phyloP scores from a whole-genome alignment of 352 stramenopile species.

The Phytopythium helicoides region DNA sequence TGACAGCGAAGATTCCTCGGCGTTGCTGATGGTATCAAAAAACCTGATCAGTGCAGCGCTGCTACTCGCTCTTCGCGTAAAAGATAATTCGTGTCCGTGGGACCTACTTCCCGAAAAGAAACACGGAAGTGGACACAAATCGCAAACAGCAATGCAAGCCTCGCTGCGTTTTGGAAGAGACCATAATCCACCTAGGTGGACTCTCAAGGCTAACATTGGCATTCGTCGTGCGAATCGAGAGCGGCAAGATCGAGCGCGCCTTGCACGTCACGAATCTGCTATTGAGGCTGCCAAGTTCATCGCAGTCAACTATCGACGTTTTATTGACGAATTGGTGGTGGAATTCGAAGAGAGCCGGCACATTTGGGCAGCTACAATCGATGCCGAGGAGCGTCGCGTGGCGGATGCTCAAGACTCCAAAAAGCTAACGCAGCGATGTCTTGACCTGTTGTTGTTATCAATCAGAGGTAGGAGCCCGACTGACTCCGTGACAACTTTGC shows the following conservation, averaged over 20 bases:
- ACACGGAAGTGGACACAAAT: background rate
- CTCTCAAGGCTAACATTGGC: constrained; percentile 49
- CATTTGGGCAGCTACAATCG: constrained; percentile 6
- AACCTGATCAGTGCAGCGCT: constrained; percentile 50
- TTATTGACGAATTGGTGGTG: constrained; percentile 28
- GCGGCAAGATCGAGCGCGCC: constrained; percentile 33
- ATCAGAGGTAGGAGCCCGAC: constrained; percentile 54
- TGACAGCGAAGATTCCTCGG: constrained; percentile 14
- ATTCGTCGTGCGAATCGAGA: constrained; percentile 61
- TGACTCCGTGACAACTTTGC: too few relatives aligned
- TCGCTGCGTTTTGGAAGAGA: constrained; percentile 1
- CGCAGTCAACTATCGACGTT: constrained; percentile 38
- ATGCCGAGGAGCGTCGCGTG: constrained; percentile 10
- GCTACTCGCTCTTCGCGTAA: constrained; percentile 37
- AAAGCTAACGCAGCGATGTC: constrained; percentile 44
- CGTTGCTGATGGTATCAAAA: too few relatives aligned
- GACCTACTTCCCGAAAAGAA: too few relatives aligned
- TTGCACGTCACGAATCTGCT: constrained; percentile 29
- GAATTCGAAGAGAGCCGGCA: constrained; percentile 40
- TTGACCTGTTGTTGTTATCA: constrained; percentile 49
- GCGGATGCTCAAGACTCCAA: constrained; percentile 23
- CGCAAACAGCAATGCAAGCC: background rate
- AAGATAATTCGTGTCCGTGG: background rate
- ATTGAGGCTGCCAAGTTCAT: constrained; percentile 46
- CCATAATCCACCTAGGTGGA: constrained; percentile 45